These are phyloP conservation scores for Hydnum rufescens DNA, from an alignment of 768 basidiomycete genomes.

Conservation along the genomic window DNA sequence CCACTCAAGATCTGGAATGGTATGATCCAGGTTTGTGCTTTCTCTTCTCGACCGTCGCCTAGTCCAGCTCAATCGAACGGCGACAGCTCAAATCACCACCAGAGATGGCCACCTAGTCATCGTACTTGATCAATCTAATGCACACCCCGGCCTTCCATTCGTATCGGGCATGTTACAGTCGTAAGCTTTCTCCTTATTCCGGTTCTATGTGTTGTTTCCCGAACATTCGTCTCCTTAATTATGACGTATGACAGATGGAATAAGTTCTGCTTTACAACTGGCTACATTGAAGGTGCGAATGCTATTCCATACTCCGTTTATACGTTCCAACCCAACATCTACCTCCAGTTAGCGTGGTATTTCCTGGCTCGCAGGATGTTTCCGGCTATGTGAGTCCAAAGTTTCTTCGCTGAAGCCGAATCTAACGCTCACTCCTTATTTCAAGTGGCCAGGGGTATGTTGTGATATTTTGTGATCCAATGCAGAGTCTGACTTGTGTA, in stretches of 20 bases:
- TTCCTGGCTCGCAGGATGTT: conserved; percentile 5
- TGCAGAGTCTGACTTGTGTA: background rate
- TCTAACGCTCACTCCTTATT: background rate
- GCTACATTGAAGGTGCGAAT: conserved; percentile 30
- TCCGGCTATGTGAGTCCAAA: conserved; percentile 6
- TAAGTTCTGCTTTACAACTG: conserved; percentile 89
- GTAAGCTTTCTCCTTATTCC: conserved; percentile 2
- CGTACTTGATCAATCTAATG: conserved; percentile 42
- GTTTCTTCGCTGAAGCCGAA: background rate
- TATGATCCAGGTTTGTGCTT: conserved; percentile 34
- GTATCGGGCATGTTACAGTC: conserved; percentile 16
- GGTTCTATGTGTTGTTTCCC: background rate
- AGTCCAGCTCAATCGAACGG: conserved; percentile 21
- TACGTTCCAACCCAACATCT: background rate
- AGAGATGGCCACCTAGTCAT: conserved; percentile 53
- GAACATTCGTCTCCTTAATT: background rate
- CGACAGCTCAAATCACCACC: conserved; percentile 55
- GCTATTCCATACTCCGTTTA: background rate
- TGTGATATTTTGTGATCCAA: background rate
- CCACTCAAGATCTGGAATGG: conserved; percentile 54
- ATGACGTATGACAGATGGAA: conserved; percentile 39
- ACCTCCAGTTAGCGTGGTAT: conserved; percentile 6
- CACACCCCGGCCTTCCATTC: conserved; percentile 23
- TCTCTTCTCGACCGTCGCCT: background rate
- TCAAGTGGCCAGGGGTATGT: background rate